phyloP scores from a whole-genome alignment of 768 basidiomycete species.

The Suillus subaureus region DNA sequence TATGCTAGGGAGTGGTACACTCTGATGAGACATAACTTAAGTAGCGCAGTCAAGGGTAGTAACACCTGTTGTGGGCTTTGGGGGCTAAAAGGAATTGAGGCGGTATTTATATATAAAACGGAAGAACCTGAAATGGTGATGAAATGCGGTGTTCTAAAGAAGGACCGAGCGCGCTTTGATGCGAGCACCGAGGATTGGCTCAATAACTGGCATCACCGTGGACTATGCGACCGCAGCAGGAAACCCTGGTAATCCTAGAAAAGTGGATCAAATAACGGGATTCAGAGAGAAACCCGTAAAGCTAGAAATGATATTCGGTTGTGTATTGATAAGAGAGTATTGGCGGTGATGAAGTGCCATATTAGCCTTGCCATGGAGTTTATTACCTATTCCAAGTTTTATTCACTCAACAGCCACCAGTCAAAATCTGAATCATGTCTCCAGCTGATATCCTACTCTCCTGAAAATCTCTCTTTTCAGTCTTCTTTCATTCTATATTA shows the following conservation, averaged over 20 bases:
- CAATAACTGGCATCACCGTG: conserved; percentile 29
- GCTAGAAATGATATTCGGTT: background rate
- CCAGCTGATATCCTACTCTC: too few relatives aligned
- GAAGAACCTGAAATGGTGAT: conserved; percentile 14
- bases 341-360: background rate
- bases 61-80: conserved; percentile 2
- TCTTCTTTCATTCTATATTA: conserved; percentile 9
- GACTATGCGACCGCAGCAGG: conserved; percentile 12
- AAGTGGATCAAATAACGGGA: conserved; percentile 20
- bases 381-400: too few relatives aligned
- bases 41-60: background rate
- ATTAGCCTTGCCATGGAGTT: conserved; percentile 14
- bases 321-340: too few relatives aligned
- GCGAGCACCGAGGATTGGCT: conserved; percentile 13
- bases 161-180: conserved; percentile 26
- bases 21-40: conserved; percentile 25
- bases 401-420: too few relatives aligned
- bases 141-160: conserved; percentile 23
- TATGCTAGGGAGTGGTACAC: conserved; percentile 48
- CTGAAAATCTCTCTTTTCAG: conserved; percentile 22
- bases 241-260: conserved; percentile 9
- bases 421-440: too few relatives aligned
- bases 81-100: conserved; percentile 12
- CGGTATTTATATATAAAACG: conserved; percentile 19
- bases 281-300: conserved; percentile 1